Percentiles rank a stretch among this genome's conserved stretches.
Conservation (phyloP, 73 alveolate species). For the Blepharisma stoltei region DNA sequence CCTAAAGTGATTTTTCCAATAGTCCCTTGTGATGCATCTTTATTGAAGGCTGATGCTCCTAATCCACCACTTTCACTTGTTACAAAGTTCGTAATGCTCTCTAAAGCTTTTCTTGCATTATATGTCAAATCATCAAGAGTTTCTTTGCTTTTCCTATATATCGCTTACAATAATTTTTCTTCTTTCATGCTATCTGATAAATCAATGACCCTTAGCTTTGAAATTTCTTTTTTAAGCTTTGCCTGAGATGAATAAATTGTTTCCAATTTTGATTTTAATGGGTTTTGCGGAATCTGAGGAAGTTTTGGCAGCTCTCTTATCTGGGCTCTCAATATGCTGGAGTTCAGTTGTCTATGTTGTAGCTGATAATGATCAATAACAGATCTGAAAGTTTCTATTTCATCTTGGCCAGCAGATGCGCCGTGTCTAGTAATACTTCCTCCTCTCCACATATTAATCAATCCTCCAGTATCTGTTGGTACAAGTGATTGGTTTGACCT, state of each 20-base stretch:
- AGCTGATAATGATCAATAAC: constrained; percentile 15
- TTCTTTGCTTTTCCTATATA: too few species aligned
- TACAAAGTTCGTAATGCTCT: too few species aligned
- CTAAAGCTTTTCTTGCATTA: too few species aligned
- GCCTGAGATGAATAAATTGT: neutral
- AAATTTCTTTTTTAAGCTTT: constrained; percentile 9
- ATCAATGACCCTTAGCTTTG: constrained; percentile 5
- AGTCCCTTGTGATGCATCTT: too few species aligned
- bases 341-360: neutral
- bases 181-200: neutral
- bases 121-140: too few species aligned
- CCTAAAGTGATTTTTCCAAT: too few species aligned
- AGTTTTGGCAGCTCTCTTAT: constrained; percentile 15
- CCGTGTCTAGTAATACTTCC: constrained; percentile 20
- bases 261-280: neutral
- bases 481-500: neutral
- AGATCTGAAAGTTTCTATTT: constrained; percentile 14
- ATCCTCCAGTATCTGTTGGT: constrained; percentile 20
- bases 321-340: neutral
- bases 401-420: constrained; percentile 4
- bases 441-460: constrained; percentile 21
- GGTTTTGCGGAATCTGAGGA: neutral
- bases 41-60: too few species aligned
- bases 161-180: neutral
- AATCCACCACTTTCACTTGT: too few species aligned